These are phyloP conservation scores for Pyrenochaeta sp. DNA, from an alignment of 2,329 filamentous ascomycete genomes.

Conservation along the genomic window DNA sequence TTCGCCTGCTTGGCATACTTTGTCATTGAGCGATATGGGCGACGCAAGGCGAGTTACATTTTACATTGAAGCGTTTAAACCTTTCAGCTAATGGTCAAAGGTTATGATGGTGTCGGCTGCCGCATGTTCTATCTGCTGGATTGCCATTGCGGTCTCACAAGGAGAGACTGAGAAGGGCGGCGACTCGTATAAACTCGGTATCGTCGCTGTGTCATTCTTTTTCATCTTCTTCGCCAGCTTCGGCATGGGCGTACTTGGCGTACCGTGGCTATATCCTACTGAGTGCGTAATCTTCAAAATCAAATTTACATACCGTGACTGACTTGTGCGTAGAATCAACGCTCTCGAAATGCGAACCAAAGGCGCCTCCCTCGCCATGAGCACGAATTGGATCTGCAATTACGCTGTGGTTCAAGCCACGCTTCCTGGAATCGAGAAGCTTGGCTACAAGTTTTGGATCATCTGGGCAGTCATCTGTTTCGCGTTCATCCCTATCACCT, in stretches of 20 bases:
- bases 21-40: conserved; percentile 59
- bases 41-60: conserved; percentile 34
- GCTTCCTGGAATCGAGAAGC: conserved; percentile 48
- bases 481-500: conserved; percentile 61
- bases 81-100: conserved; percentile 13
- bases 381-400: conserved; percentile 46
- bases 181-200: conserved; percentile 55
- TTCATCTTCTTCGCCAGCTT: conserved; percentile 47
- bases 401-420: conserved; percentile 45
- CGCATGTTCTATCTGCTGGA: conserved; percentile 60
- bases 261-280: conserved; percentile 48
- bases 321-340: conserved; percentile 32
- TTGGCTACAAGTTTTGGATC: conserved; percentile 64
- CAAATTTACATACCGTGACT: background rate
- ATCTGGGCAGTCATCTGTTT: conserved; percentile 65
- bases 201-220: conserved; percentile 59
- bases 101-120: conserved; percentile 60
- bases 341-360: conserved; percentile 48
- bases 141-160: conserved; percentile 57
- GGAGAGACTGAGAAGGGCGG: conserved; percentile 53
- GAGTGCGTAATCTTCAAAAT: conserved; percentile 18
- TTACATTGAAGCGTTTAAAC: too few relatives aligned
- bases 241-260: conserved; percentile 46
- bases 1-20: conserved; percentile 56
- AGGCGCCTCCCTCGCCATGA: conserved; percentile 44